Percentiles rank a stretch among this genome's conserved stretches.
Conservation (phyloP, 345 rosid genomes). For the Excoecaria cochinchinensis region DNA sequence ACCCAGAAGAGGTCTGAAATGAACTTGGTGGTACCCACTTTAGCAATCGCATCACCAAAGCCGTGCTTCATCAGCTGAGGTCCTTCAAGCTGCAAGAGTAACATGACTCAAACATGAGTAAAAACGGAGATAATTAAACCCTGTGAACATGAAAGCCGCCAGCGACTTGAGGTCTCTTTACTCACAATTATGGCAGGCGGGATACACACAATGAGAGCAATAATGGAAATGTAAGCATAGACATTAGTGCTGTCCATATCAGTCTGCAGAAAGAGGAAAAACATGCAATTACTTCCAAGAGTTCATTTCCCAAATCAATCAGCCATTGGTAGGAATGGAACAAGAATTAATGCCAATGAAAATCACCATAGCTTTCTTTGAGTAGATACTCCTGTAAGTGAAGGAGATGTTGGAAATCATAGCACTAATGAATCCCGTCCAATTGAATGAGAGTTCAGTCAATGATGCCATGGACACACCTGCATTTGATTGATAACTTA, state of each 20-base stretch:
- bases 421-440: slow-evolving; percentile 95
- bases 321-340: background rate
- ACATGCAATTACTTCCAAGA: background rate
- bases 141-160: background rate
- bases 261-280: slow-evolving; percentile 50
- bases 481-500: slow-evolving; percentile 21
- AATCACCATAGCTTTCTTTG: slow-evolving; percentile 96
- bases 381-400: slow-evolving; percentile 93
- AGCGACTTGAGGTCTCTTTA: slow-evolving; percentile 12
- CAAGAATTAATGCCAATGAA: slow-evolving; percentile 9
- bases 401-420: slow-evolving; percentile 96
- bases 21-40: slow-evolving; percentile 88
- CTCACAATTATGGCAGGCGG: slow-evolving; percentile 92
- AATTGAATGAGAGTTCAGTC: slow-evolving; percentile 93
- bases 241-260: slow-evolving; percentile 97
- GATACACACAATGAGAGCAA: slow-evolving; percentile 82
- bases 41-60: slow-evolving; percentile 70
- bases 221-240: slow-evolving; percentile 94
- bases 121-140: background rate
- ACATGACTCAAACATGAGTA: background rate
- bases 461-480: slow-evolving; percentile 93
- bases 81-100: slow-evolving; percentile 68
- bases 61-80: slow-evolving; percentile 80
- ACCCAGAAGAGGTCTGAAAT: slow-evolving; percentile 94
- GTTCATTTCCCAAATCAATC: background rate